Percentiles rank a stretch among this genome's conserved stretches.
These are phyloP conservation scores for Cladosporium sp. DNA, from an alignment of 2,329 filamentous ascomycete species.

Conservation along the genomic window DNA sequence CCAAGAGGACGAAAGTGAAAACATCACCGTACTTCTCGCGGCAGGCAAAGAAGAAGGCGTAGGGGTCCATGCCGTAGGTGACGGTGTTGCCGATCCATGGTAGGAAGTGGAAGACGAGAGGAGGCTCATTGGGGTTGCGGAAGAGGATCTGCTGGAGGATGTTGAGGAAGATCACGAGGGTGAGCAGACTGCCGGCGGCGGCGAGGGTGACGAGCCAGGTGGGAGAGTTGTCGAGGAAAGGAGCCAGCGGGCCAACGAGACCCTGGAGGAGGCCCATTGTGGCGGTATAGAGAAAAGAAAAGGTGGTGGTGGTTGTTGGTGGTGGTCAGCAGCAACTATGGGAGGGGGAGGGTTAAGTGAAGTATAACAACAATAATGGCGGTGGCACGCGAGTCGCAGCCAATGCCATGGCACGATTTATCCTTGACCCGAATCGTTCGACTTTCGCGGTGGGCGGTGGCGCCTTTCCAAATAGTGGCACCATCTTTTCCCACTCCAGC, in stretches of 20 bases:
- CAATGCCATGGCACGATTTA: constrained; percentile 18
- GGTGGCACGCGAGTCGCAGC: constrained; percentile 7
- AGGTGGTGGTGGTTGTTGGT: background rate
- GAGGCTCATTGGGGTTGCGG: constrained; percentile 66
- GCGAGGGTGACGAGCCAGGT: constrained; percentile 49
- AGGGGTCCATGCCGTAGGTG: constrained; percentile 92
- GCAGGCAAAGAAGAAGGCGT: constrained; percentile 75
- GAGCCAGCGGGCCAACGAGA: constrained; percentile 51
- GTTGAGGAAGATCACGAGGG: constrained; percentile 70
- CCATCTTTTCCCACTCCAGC: background rate
- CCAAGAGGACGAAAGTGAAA: constrained; percentile 85
- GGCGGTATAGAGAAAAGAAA: background rate
- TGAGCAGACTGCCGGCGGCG: constrained; percentile 52
- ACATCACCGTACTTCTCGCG: constrained; percentile 84
- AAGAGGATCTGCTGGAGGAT: constrained; percentile 73
- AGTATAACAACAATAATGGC: constrained; percentile 1
- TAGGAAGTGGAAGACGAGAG: constrained; percentile 65
- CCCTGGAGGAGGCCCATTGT: constrained; percentile 56
- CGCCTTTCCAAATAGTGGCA: background rate
- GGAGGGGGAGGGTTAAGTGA: constrained; percentile 7
- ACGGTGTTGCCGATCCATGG: constrained; percentile 85
- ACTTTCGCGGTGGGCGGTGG: constrained; percentile 10
- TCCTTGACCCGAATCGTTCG: constrained; percentile 4
- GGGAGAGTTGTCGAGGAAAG: constrained; percentile 19
- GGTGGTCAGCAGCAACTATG: constrained; percentile 2